Percentiles rank a stretch among this genome's conserved stretches.
These are phyloP conservation scores for Fusarium begoniae DNA, from an alignment of 2,329 filamentous ascomycete species.

Conservation along the genomic window DNA sequence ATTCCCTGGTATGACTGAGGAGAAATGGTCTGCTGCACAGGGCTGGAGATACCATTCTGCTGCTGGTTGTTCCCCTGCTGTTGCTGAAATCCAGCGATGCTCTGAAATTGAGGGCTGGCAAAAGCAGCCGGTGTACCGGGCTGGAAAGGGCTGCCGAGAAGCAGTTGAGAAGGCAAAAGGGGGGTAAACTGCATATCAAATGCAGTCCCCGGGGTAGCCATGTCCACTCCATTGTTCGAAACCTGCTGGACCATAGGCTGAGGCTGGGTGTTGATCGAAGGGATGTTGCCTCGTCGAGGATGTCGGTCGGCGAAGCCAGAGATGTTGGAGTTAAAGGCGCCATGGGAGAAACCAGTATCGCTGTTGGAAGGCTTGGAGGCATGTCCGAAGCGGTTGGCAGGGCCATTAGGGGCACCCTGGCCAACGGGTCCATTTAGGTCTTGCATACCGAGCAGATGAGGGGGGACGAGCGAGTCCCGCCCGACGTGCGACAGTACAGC, in stretches of 20 bases:
- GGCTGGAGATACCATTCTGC: constrained; percentile 74
- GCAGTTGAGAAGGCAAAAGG: constrained; percentile 89
- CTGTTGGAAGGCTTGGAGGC: constrained; percentile 84
- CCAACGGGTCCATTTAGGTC: constrained; percentile 75
- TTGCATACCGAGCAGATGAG: constrained; percentile 92
- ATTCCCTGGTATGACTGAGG: constrained; percentile 86
- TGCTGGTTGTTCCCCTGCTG: constrained; percentile 63
- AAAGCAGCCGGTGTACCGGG: constrained; percentile 92
- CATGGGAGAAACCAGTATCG: constrained; percentile 91
- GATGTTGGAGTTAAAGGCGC: constrained; percentile 88
- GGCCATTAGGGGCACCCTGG: constrained; percentile 51
- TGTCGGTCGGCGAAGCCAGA: constrained; percentile 88
- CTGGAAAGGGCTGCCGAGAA: constrained; percentile 96
- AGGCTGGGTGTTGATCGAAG: constrained; percentile 89
- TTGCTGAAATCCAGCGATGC: constrained; percentile 78
- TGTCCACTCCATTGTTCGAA: constrained; percentile 70
- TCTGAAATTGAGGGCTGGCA: constrained; percentile 90
- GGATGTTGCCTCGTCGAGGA: constrained; percentile 84
- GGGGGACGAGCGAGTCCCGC: constrained; percentile 87
- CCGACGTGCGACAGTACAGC: constrained; percentile 79
- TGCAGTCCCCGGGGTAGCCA: constrained; percentile 86
- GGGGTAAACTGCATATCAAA: constrained; percentile 99
- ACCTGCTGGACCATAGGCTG: constrained; percentile 64
- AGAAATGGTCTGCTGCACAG: constrained; percentile 80
- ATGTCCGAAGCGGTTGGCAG: constrained; percentile 74